A percentile compares a stretch with the other conserved stretches of the same genome.
Conservation (phyloP, 495 filamentous ascomycete genomes). For the Monascus purpureus region DNA sequence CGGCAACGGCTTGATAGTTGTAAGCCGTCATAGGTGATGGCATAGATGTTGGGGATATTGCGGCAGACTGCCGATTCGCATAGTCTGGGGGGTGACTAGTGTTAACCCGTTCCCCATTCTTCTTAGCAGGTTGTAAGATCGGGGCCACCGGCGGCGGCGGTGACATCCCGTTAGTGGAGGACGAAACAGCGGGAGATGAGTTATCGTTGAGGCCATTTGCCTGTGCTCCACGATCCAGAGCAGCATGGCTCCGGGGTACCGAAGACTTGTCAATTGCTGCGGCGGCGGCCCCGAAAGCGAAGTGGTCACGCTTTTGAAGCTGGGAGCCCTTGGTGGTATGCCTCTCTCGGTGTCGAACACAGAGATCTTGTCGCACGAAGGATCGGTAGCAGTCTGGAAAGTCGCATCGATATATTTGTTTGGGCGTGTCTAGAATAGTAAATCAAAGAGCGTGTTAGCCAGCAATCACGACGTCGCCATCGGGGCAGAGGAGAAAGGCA, state of each 20-base stretch:
- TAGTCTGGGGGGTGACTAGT: background rate
- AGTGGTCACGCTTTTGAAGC: slow-evolving; percentile 72
- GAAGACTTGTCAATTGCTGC: background rate
- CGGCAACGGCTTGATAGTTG: slow-evolving; percentile 9
- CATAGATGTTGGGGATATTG: slow-evolving; percentile 5
- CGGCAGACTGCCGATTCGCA: background rate
- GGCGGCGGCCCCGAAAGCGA: too few species aligned
- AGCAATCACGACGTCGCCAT: too few species aligned
- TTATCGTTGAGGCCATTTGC: background rate
- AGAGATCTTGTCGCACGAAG: slow-evolving; percentile 91
- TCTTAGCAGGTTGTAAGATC: too few species aligned
- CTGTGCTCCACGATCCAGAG: too few species aligned
- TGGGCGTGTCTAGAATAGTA: slow-evolving; percentile 49
- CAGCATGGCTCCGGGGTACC: background rate
- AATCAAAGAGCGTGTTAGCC: too few species aligned
- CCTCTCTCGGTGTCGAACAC: slow-evolving; percentile 82
- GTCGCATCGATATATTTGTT: slow-evolving; percentile 91
- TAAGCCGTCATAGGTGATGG: slow-evolving; percentile 5
- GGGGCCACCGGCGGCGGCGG: background rate
- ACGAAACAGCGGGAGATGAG: background rate
- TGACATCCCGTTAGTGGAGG: background rate
- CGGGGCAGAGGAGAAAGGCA: slow-evolving; percentile 1
- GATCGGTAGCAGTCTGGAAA: slow-evolving; percentile 80
- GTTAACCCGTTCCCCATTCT: background rate
- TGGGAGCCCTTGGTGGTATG: slow-evolving; percentile 95